These are phyloP conservation scores for Venturia nashicola DNA, from an alignment of 2,329 filamentous ascomycete species.

Conservation along the genomic window DNA sequence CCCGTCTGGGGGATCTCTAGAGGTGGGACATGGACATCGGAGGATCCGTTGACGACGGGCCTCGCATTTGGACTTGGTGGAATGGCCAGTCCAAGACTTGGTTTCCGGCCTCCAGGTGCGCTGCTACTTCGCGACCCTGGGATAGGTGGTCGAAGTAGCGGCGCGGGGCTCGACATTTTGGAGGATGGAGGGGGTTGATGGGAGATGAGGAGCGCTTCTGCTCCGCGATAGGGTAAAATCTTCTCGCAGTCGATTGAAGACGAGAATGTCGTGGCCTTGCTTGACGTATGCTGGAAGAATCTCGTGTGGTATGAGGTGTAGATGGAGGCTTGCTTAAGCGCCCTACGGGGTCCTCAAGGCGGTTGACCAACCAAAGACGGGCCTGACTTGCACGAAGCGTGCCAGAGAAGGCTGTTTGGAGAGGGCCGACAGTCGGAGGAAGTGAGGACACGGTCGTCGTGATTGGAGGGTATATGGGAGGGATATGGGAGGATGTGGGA, in stretches of 20 bases:
- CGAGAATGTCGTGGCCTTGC: neutral
- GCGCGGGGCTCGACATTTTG: slow-evolving; percentile 61
- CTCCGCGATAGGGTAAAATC: neutral
- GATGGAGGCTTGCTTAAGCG: slow-evolving; percentile 1
- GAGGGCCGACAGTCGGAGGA: neutral
- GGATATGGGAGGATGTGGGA: too few species aligned
- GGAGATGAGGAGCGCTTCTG: neutral
- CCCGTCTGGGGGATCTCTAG: slow-evolving; percentile 18
- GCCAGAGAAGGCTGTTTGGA: neutral
- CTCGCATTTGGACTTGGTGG: slow-evolving; percentile 76
- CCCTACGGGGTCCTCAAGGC: neutral
- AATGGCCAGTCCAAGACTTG: slow-evolving; percentile 78
- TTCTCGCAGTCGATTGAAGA: neutral
- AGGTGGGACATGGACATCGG: slow-evolving; percentile 21
- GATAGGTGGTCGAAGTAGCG: slow-evolving; percentile 72
- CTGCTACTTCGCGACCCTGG: slow-evolving; percentile 48
- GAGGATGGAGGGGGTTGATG: neutral
- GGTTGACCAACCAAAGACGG: neutral
- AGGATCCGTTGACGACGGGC: slow-evolving; percentile 54
- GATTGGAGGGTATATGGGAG: neutral
- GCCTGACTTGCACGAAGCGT: neutral
- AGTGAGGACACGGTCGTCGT: neutral
- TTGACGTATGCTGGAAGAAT: neutral
- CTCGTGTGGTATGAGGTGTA: neutral
- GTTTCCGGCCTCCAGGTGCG: slow-evolving; percentile 47